Percentiles rank a stretch among this genome's conserved stretches.
phyloP scores from a whole-genome alignment of 306 rosid species.

The Psophocarpus tetragonolobus region DNA sequence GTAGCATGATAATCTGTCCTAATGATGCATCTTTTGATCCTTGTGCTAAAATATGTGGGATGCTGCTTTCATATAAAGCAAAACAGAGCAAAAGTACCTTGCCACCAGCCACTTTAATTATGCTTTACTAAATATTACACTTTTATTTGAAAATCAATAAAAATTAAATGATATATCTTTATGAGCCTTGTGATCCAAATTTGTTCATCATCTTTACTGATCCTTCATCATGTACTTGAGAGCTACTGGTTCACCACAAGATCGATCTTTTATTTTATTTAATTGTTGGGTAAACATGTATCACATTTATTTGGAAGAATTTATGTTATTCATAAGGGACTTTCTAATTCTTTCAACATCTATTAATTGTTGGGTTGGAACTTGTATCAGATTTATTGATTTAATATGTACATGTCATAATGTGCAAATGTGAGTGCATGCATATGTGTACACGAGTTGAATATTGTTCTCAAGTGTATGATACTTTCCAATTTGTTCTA shows the following conservation, averaged over 20 bases:
- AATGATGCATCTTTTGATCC: not conserved
- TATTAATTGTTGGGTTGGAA: slow-evolving; percentile 4
- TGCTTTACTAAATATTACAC: no score
- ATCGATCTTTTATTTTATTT: not conserved
- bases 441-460: not conserved
- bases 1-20: not conserved
- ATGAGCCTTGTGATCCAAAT: no score
- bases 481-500: not conserved
- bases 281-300: no score
- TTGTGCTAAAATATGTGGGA: not conserved
- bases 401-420: not conserved
- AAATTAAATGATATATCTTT: no score
- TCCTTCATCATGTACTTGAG: no score
- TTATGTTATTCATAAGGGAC: not conserved
- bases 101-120: no score
- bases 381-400: not conserved
- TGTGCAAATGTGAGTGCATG: not conserved
- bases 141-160: no score
- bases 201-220: no score
- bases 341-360: not conserved
- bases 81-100: not conserved
- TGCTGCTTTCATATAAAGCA: not conserved
- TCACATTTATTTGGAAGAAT: not conserved
- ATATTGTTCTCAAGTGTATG: not conserved
- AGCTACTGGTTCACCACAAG: not conserved